phyloP scores from a whole-genome alignment of 2,329 filamentous ascomycete species.

The Arthrobotrys sinensis region DNA sequence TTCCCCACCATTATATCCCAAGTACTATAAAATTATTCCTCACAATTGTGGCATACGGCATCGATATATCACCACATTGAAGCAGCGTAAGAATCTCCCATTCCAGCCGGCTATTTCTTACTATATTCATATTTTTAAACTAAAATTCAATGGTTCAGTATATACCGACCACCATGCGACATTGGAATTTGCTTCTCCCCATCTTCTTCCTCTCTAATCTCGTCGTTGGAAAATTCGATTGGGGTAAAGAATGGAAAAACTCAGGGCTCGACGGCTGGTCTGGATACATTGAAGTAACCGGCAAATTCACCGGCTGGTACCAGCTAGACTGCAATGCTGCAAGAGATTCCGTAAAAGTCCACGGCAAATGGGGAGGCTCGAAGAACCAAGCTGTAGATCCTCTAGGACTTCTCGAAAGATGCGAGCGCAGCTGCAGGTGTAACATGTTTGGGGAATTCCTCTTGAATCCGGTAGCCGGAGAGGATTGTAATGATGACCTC shows the following conservation, averaged over 20 bases:
- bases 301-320: conserved; percentile 17
- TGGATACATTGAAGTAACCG: not conserved
- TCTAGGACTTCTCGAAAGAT: not conserved
- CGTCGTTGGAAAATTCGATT: conserved; percentile 30
- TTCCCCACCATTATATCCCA: too few relatives aligned
- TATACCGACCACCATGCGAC: not conserved
- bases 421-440: conserved; percentile 35
- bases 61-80: too few relatives aligned
- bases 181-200: not conserved
- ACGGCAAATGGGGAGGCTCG: too few relatives aligned
- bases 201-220: not conserved
- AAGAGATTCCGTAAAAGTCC: not conserved
- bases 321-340: conserved; percentile 3
- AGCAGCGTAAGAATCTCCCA: too few relatives aligned
- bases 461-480: conserved; percentile 24
- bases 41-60: too few relatives aligned
- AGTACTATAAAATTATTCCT: too few relatives aligned
- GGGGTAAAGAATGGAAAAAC: conserved; percentile 15
- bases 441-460: conserved; percentile 44
- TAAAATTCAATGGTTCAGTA: too few relatives aligned
- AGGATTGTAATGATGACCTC: conserved; percentile 5
- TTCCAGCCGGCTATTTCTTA: too few relatives aligned
- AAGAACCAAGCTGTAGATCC: too few relatives aligned
- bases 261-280: conserved; percentile 3
- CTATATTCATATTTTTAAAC: too few relatives aligned